These are phyloP conservation scores for Stephania cephalantha DNA, from an alignment of 164 flowering plant species.

Conservation along the genomic window DNA sequence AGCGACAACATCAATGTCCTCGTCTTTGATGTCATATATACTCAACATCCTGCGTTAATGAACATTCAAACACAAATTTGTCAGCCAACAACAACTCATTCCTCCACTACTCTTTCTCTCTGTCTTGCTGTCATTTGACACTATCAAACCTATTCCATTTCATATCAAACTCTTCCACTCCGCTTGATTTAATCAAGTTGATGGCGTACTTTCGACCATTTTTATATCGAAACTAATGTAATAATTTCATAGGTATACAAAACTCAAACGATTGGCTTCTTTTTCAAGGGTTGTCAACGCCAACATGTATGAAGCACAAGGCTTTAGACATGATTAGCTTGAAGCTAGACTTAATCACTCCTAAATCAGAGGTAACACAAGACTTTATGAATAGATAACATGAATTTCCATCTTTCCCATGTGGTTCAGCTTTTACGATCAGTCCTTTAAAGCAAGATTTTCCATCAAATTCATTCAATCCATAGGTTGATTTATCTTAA, in stretches of 20 bases:
- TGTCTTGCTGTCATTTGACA: background rate
- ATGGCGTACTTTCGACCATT: background rate
- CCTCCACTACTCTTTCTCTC: background rate
- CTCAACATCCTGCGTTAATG: conserved; percentile 61
- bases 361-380: background rate
- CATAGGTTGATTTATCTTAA: too few relatives aligned
- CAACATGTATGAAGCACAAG: background rate
- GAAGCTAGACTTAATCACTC: background rate
- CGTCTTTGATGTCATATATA: conserved; percentile 75
- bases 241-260: background rate
- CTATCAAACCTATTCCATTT: background rate
- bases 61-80: conserved; percentile 2
- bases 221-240: background rate
- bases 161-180: background rate
- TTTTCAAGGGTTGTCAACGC: too few relatives aligned
- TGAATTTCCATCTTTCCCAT: background rate
- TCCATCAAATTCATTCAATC: too few relatives aligned
- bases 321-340: background rate
- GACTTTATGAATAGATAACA: background rate
- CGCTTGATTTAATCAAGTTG: too few relatives aligned
- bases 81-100: background rate
- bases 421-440: too few relatives aligned
- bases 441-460: too few relatives aligned
- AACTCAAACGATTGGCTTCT: too few relatives aligned
- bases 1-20: conserved; percentile 55